Evolutionary conservation across 1,284 basidiomycete genomes (phyloP), one percentile per base, ranked within the genome.

Genomic region (Pisolithus thermaeus): DNA sequence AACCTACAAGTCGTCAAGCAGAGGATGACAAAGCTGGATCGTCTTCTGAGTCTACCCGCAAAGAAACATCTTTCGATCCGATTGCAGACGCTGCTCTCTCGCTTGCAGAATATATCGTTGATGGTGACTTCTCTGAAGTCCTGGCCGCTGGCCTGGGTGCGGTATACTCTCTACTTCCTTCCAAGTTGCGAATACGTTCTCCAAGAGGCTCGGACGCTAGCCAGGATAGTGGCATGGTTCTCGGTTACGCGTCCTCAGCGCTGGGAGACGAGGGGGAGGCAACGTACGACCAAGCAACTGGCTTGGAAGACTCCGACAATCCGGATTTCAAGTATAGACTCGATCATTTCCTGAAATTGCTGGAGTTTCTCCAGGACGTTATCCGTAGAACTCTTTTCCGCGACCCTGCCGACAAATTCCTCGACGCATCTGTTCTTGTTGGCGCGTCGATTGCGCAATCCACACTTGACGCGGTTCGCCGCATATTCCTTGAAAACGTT

Each of bases 81-180:
- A 79, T 90, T 40, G 81, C 81, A 28, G 90, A 93, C 61, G 90
- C 90, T 4, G 85, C 86, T 11, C 75, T 91, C 50, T 91, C 87
- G n/a, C 75, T 94, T 42, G 91, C 88, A 25, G 91, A 94, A 64
- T 97, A 94, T 65, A 91, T 98, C 47, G 79, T 97, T 16, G 91
- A 97, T 61, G 93, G 94, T 7, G 95, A 97, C 70, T 97, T 97
- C 68, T 91, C 93, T 16, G 94, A 98, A 55, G 95, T 99, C 2
- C 80, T 99, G 45, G 93, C 89, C 4, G 97, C 96, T 5, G 93
- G 95, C 14, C 70, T 99, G 9, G 90, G 93, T 1, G 96, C 96
- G 0, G 89, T 96, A 1, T 98, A 96, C 65, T 97, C 94, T 1
- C 70, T 94, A 1, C 73, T 98, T 16, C 95, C 97, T 0, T 84